phyloP scores from a whole-genome alignment of 1,284 basidiomycete species.

The Ceratobasidium sp. region DNA sequence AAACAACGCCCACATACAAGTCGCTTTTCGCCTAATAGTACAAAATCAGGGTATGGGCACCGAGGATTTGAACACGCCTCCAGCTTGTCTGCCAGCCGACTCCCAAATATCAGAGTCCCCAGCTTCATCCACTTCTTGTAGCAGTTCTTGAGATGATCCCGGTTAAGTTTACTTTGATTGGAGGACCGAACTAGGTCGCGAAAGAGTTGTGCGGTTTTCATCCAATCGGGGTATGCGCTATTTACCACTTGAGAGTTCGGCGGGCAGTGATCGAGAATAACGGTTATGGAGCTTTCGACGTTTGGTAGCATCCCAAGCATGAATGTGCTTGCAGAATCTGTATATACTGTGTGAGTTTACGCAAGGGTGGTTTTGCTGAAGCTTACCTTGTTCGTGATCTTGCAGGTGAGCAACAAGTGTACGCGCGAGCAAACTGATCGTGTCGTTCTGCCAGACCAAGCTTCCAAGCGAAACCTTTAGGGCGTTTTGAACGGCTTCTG shows the following conservation, averaged over 20 bases:
- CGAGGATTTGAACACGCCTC: neutral
- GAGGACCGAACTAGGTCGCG: neutral
- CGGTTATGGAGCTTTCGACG: no score
- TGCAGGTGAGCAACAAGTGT: no score
- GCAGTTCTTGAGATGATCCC: neutral
- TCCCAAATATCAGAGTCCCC: neutral
- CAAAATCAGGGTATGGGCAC: neutral
- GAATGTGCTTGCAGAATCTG: no score
- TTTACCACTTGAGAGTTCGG: conserved; percentile 3
- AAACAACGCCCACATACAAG: no score
- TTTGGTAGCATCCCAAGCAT: no score
- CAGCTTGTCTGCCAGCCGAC: neutral
- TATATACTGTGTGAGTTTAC: no score
- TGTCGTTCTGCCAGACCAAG: neutral
- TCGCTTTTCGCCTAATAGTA: no score
- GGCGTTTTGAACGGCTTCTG: neutral
- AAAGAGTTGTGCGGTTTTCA: neutral
- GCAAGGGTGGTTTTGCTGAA: no score
- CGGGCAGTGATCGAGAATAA: no score
- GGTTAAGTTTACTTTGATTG: neutral
- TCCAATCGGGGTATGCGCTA: conserved; percentile 5
- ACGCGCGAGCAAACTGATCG: neutral
- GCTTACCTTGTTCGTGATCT: no score
- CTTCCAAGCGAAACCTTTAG: neutral
- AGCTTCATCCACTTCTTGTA: neutral